Base-by-base conservation (phyloP, 257 asterid species). In the Solanum piurae region DNA sequence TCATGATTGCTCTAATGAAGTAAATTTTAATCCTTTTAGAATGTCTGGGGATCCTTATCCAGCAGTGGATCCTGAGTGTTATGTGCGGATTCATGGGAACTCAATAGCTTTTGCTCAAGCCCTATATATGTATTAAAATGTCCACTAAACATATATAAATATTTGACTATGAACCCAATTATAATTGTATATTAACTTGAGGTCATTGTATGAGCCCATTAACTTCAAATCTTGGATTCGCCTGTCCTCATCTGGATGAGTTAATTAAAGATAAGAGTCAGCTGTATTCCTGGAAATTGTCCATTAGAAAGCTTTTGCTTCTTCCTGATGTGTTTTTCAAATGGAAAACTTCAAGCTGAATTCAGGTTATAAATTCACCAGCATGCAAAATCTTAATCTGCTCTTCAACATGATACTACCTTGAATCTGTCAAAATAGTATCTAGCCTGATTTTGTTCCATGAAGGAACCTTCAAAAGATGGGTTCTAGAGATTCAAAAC, bases 1-100 rank as follows among this genome's bases (percentile, higher is more conserved):
- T 73, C 49, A 36, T 73, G 49, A 36, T 73, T 73, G 49, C 31
- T 20, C 49, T 36, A 36, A 87, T 69, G 98, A 74, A 37, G 18
- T 74, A 37, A 36, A 74, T 36, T 20, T 21, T 36, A 74, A 36
- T 37, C 52, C 33, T 74, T 37, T 74, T 37, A 74, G 18, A 37
- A 37, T 21, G 5, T 11, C 4, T 21, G 52, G 31, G 25, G 31
- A 74, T 74, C 16, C 52, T 37, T 74, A 37, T 74, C 52, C 31
- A 21, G 83, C 52, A 11, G 83, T 23, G 52, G 52, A 37, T 74
- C 52, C 52, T 74, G 83, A 34, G 46, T 73, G 46, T 34, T 73
- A 34, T 73, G 46, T 34, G 46, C 16, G 9, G 80, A 20, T 34
- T 73, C 27, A 73, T 11, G 9, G 52, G 83, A 74, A 74, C 83